A percentile compares a stretch with the other conserved stretches of the same genome.
These are phyloP conservation scores for Solanum tarijense DNA, from an alignment of 257 asterid species.

Conservation along the genomic window DNA sequence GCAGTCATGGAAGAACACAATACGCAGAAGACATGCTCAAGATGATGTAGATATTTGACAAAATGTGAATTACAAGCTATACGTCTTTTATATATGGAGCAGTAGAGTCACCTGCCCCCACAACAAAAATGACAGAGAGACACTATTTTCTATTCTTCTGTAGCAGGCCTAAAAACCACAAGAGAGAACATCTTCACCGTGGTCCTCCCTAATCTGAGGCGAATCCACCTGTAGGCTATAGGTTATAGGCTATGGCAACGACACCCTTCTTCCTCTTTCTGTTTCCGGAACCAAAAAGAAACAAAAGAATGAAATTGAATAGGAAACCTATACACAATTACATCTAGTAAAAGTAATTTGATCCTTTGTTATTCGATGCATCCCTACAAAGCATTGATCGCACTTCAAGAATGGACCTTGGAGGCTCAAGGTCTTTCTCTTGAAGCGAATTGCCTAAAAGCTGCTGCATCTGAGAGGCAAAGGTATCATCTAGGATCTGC, in stretches of 20 bases:
- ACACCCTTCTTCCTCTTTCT: background rate
- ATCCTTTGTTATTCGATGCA: slow-evolving; percentile 23
- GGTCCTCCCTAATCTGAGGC: background rate
- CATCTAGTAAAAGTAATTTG: slow-evolving; percentile 17
- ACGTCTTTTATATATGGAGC: background rate
- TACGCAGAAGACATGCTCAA: background rate
- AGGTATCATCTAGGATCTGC: slow-evolving; percentile 39
- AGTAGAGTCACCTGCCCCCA: slow-evolving; percentile 6
- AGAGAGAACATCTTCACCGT: background rate
- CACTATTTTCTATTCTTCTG: background rate
- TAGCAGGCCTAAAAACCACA: background rate
- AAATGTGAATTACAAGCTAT: background rate
- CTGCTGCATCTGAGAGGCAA: slow-evolving; percentile 49
- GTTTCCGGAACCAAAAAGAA: background rate
- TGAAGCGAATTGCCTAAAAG: slow-evolving; percentile 36
- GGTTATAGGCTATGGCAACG: background rate
- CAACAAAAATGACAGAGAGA: background rate
- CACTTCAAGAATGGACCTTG: slow-evolving; percentile 36
- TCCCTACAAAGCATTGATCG: slow-evolving; percentile 40
- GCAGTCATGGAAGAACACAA: background rate
- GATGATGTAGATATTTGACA: background rate
- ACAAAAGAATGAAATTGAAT: slow-evolving; percentile 1
- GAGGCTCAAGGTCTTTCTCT: slow-evolving; percentile 40
- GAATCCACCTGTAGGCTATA: background rate
- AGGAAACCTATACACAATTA: background rate